Evolutionary conservation across 2,329 filamentous ascomycete species (phyloP), one percentile per base, ranked within the genome.

Genomic region (Xylariomycetidae sp.): DNA sequence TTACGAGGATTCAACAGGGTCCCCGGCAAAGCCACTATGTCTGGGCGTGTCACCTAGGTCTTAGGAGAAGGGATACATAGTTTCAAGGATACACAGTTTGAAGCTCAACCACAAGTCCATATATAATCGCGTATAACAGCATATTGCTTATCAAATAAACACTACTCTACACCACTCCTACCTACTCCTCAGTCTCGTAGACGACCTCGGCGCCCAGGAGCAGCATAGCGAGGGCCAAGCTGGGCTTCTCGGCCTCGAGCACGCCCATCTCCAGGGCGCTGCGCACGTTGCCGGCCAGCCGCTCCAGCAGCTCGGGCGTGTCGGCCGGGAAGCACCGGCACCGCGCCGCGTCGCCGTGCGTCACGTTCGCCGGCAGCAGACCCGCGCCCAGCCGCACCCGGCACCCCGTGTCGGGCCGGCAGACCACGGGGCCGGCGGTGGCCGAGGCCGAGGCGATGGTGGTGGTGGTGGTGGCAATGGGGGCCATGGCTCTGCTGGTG

Each of bases 201-300:
- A 42, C 36, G 18, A 46, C 40, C 3, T 41, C 26, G 1, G 20
- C 43, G 2, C 45, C 43, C 6, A 51, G 37, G 1, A 51, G 33
- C 6, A 49, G 8, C 43, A 42, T 40, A 1, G 48, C 46, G 9
- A 51, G 36, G 1, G 24, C 34, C 2, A 37, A 14, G 7, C 36
- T 41, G 3, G 40, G 45, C 38, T 48, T 49, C 29, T 50, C 46
- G 5, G 16, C 20, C 10, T 43, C 38, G 3, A 50, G 4, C 4
- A 42, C 38, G 4, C 32, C 28, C 32, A 42, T 39, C 6, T 19
- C 6, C 3, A 49, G 13, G 7, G 46, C 46, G 12, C 25, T 15
- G 4, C 19, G 23, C n/a, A 37, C 25, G 10, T 16, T 38, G 6
- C 13, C 13, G 3, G 25, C 35, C 18, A 48, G n/a, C 8, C 35